Base-by-base conservation (phyloP, 108 stramenopile species). In the Conticribra weissflogii region DNA sequence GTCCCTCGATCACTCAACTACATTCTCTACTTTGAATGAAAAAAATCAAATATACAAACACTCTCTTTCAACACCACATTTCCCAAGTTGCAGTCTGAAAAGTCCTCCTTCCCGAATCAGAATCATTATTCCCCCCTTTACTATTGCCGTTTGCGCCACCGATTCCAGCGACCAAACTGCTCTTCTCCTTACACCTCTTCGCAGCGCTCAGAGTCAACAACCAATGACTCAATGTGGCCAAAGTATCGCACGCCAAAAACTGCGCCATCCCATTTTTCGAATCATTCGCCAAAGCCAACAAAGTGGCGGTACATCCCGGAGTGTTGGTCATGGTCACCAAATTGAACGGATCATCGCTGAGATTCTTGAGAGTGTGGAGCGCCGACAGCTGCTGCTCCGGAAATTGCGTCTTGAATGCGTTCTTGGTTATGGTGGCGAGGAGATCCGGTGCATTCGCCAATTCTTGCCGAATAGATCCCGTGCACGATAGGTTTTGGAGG, bases 191-290 rank as follows among this genome's bases (percentile, higher is more conserved):
- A 19, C 49, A 48, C 54, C 59, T 68, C 49, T 68, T 77, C 17
- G 68, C 66, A 17, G 67, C 53, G 19, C 61, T 63, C 23, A 77
- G 55, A 14, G 76, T 77, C 48, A 69, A 57, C 50, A 79, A 53
- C 78, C 78, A 79, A 64, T 79, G 78, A 70, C 67, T 69, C 68
- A 79, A 63, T 19, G 78, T 74, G 22, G 78, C 72, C 68, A 79
- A 69, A 3, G 78, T 74, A 63, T 79, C 78, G 41, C 73, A 74
- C 9, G 78, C 78, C 54, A 79, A 69, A 62, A 61, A 79, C 54
- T 74, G 72, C 21, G 73, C 73, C 73, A 74, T 74, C 23, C 44
- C 59, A 59, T 68, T 74, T 23, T 45, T 54, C 19, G 54, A 48
- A 56, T 74, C 66, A 54, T 68, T 74, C 5, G 78, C 78, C 50